These are phyloP conservation scores for Lipomyces lipofer DNA, from an alignment of 805 yeast genomes.

Conservation along the genomic window DNA sequence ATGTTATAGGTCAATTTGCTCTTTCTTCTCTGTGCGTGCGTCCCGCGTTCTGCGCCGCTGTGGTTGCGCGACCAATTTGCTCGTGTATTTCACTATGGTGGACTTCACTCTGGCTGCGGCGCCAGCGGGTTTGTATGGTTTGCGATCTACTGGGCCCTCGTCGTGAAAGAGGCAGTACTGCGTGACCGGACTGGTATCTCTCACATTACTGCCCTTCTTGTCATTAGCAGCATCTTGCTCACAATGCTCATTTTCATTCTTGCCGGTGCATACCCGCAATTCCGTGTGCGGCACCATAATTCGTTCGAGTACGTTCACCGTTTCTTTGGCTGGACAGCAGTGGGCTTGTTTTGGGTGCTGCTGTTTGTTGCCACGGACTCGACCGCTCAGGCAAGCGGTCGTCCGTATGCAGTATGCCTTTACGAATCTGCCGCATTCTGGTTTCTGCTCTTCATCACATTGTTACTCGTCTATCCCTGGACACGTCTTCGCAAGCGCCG, in stretches of 20 bases:
- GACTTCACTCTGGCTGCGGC: neutral
- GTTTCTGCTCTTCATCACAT: neutral
- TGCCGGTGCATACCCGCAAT: neutral
- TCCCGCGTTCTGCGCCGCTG: neutral
- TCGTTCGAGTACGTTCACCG: neutral
- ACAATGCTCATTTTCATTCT: neutral
- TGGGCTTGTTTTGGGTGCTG: neutral
- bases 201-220: neutral
- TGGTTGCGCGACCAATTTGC: neutral
- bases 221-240: neutral
- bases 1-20: neutral
- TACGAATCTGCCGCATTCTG: neutral
- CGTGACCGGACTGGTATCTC: neutral
- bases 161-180: neutral
- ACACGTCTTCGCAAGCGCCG: neutral
- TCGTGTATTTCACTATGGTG: neutral
- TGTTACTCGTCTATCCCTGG: neutral
- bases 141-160: neutral
- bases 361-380: neutral
- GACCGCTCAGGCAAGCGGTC: neutral
- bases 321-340: neutral
- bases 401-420: neutral
- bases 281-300: neutral
- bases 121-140: neutral
- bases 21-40: neutral